Evolutionary conservation across 2,329 filamentous ascomycete species (phyloP), one percentile per base, ranked within the genome.

Genomic region (Ophiobolus disseminans): DNA sequence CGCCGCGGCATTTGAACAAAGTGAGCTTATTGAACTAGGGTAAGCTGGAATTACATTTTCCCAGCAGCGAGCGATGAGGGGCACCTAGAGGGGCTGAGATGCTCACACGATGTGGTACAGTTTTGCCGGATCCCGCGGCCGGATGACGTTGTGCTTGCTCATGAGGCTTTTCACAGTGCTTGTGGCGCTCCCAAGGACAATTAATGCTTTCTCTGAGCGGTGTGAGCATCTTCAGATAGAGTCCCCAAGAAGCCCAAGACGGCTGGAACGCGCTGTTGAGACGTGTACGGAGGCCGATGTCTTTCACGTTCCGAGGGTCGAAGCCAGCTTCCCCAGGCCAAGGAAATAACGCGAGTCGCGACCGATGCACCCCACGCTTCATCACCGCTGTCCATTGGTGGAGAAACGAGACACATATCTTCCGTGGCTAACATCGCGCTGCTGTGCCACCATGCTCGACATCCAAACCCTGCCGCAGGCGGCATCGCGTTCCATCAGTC

Each of bases 321-420:
- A 57, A 40, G 49, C 57, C 50, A 49, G 48, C 51, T 64, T 67
- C 63, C 68, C 68, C 66, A 66, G 62, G 62, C 66, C 65, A 70
- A 69, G 66, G 52, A 40, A 53, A 40, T 38, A 50, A 49, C 17
- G 35, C 20, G 38, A 37, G 40, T 48, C 55, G 31, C 43, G 42
- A 40, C 43, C 49, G 37, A 47, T 50, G 55, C 53, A 61, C 63
- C 69, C 69, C 68, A 70, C 68, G 61, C 52, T 11, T 16, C 19
- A 9, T 4, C 2, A 20, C n/a, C 10, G 4, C 9, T 19, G 19
- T 9, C 35, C 8, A 69, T 71, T 72, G 57, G 69, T 66, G 69
- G 68, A 66, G 65, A 52, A 66, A 60, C 41, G 40, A 9, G 3
- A 23, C 20, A 38, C 20, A 34, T 28, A 45, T 56, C 32, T 40